Evolutionary conservation across 345 rosid species (phyloP), one percentile per base, ranked within the genome.

Genomic region (Salix caprea): DNA sequence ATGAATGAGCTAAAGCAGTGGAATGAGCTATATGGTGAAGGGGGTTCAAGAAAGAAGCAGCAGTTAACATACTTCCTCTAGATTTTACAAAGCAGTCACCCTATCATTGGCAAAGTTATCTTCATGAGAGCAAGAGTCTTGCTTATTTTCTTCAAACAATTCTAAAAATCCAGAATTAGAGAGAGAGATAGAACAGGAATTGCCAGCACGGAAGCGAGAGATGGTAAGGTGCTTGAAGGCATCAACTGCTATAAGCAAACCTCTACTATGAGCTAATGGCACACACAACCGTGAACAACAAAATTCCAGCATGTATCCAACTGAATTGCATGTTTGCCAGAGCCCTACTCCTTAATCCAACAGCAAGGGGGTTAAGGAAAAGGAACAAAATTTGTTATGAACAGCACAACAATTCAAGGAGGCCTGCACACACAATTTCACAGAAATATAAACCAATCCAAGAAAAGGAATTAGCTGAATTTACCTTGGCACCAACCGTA

Each of bases 381-480:
- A 37, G 26, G 2, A 26, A 26, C 26, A 26, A 26, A 15, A 67
- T 54, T 58, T 32, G 21, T 65, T 70, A 79, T 79, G 62, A 76
- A 65, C 75, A 71, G 15, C 19, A 75, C 61, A 21, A 36, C 23
- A 30, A 24, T 6, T 39, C 15, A 28, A 75, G 67, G 28, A 64
- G 11, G 48, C 37, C 74, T 62, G 26, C 70, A 26, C 76, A 56
- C 78, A 71, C 65, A 65, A 23, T 40, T 84, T 77, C 86, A 91
- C n/a, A 94, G 88, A 81, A 94, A 94, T 69, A 94, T 92, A 79
- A 92, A 94, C 76, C 98, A 94, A 85, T 94, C 98, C 86, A 94
- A 78, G 85, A 76, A 39, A 85, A 65, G 40, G 86, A 74, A 60
- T 65, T 77, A 6, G 73, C 32, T 32, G 76, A 72, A 40, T 37